These are phyloP conservation scores for Penicillium tannophilum DNA, from an alignment of 495 filamentous ascomycete species.

Conservation along the genomic window DNA sequence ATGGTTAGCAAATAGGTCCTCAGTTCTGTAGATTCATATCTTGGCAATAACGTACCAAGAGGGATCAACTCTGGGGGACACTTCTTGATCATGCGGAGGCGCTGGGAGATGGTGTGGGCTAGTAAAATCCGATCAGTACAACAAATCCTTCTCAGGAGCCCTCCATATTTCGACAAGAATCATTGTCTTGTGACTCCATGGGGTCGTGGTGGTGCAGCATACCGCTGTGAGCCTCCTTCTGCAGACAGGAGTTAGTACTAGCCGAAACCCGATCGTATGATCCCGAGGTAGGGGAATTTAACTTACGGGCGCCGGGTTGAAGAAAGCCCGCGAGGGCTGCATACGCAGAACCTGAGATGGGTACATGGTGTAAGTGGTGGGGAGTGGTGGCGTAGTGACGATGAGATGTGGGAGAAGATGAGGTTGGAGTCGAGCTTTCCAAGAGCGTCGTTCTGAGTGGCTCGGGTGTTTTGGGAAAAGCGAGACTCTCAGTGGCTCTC, in stretches of 20 bases:
- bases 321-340: conserved; percentile 63
- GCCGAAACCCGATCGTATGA: conserved; percentile 31
- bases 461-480: conserved; percentile 45
- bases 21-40: neutral
- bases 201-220: conserved; percentile 41
- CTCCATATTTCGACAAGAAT: conserved; percentile 4
- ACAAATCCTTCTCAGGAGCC: conserved; percentile 5
- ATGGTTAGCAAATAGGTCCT: conserved; percentile 22
- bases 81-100: conserved; percentile 80
- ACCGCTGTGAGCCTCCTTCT: conserved; percentile 88
- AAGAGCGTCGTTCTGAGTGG: conserved; percentile 30
- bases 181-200: conserved; percentile 18
- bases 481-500: conserved; percentile 47
- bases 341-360: conserved; percentile 61
- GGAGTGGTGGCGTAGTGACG: conserved; percentile 20
- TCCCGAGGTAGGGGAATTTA: conserved; percentile 17
- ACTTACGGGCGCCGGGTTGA: conserved; percentile 81
- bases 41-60: conserved; percentile 66
- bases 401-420: conserved; percentile 26
- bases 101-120: conserved; percentile 98
- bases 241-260: conserved; percentile 40
- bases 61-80: conserved; percentile 94
- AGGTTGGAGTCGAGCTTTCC: conserved; percentile 31
- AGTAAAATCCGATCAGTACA: conserved; percentile 35
- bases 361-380: conserved; percentile 56